Evolutionary conservation across 129 eudicot genomes (phyloP).

Genomic region (carrot (Daucus carota)): DH1_v3.0 NC_030385.2:36361001-36361500

Average conservation of each 20-base stretch:
- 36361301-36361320: conserved; percentile 94
- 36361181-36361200: conserved; percentile 94
- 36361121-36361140: conserved; percentile 96
- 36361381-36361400: conserved; percentile 76
- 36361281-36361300: conserved; percentile 98
- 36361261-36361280: conserved; percentile 91
- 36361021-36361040: conserved; percentile 24
- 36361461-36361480: conserved; percentile 88
- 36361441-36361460: conserved; percentile 95
- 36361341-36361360: not conserved
- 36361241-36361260: conserved; percentile 97
- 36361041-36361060: not conserved
- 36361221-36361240: conserved; percentile 92
- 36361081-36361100: conserved; percentile 27
- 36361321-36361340: not conserved
- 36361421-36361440: conserved; percentile 92
- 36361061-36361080: not conserved
- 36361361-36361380: not conserved
- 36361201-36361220: conserved; percentile 91
- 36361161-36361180: conserved; percentile 92
- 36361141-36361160: conserved; percentile 89
- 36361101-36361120: conserved; percentile 82
- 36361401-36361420: conserved; percentile 93
- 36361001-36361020: conserved; percentile 94
- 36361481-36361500: conserved; percentile 95